Evolutionary conservation across 2,329 filamentous ascomycete genomes (phyloP).

Genomic region (Colletotrichum sp.): DNA sequence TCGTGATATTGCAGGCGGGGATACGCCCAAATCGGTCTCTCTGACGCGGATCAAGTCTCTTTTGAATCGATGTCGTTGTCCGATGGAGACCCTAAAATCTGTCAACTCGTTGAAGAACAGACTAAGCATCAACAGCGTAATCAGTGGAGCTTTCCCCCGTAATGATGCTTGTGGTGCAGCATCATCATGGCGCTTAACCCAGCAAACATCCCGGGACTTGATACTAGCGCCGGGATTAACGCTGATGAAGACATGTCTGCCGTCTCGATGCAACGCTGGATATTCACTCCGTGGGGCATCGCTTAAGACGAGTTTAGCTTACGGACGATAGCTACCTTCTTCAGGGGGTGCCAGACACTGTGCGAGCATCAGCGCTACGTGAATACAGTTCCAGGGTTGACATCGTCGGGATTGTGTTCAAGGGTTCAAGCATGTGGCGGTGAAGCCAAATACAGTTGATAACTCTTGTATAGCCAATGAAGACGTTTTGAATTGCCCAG

Average conservation of each 20-base stretch:
- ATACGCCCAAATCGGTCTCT: neutral
- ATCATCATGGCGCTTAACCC: neutral
- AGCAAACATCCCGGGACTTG: accelerated
- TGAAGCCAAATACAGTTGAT: neutral
- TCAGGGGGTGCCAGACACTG: neutral
- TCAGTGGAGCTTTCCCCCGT: neutral
- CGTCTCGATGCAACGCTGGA: neutral
- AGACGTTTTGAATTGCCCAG: neutral
- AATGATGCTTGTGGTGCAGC: neutral
- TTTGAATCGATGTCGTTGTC: neutral
- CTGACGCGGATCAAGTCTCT: neutral
- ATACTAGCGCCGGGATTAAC: neutral
- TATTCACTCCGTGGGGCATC: accelerated
- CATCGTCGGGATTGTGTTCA: neutral
- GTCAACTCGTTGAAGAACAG: neutral
- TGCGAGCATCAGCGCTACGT: neutral
- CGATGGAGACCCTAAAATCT: neutral
- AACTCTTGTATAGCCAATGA: neutral
- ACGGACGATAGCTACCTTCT: neutral
- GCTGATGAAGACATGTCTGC: neutral
- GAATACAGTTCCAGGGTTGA: neutral
- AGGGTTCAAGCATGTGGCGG: neutral
- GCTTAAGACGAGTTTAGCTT: neutral
- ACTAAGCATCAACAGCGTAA: neutral
- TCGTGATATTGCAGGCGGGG: neutral